A percentile compares a stretch with the other conserved stretches of the same genome.
phyloP scores from a whole-genome alignment of 306 rosid species.

The peach (Prunus persica) region DNA sequence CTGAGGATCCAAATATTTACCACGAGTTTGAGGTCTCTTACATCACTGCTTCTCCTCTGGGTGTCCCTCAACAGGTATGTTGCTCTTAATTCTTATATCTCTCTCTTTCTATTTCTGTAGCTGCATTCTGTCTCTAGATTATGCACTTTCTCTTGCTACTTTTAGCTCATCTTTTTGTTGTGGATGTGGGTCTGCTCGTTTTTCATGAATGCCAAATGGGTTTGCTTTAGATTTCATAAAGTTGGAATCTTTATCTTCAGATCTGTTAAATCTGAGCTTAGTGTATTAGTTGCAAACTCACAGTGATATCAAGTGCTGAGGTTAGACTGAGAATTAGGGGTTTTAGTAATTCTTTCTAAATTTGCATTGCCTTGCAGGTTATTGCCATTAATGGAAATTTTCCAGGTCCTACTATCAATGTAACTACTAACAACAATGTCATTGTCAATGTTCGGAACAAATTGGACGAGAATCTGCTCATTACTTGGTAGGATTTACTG shows the following conservation, averaged over 20 bases:
- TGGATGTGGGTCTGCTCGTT: constrained; percentile 9
- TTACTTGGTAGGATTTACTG: constrained; percentile 60
- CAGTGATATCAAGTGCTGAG: constrained; percentile 14
- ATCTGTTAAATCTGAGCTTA: constrained; percentile 33
- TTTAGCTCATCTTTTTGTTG: background rate
- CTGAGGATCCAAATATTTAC: constrained; percentile 44
- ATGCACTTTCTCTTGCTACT: background rate
- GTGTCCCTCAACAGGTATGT: constrained; percentile 47
- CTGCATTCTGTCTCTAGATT: background rate
- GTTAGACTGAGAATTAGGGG: background rate
- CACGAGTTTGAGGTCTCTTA: constrained; percentile 46
- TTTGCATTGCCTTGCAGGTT: constrained; percentile 57
- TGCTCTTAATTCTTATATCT: no score
- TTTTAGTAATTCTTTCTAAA: constrained; percentile 8
- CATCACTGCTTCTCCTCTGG: constrained; percentile 53
- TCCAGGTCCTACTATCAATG: constrained; percentile 86
- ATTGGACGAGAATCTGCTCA: constrained; percentile 79
- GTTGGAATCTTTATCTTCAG: constrained; percentile 34
- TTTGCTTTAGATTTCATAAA: constrained; percentile 24
- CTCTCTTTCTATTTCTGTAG: background rate
- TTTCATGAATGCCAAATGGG: constrained; percentile 22
- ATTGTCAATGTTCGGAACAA: constrained; percentile 79
- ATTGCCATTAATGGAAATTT: constrained; percentile 78
- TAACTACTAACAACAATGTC: constrained; percentile 88
- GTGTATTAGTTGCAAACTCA: background rate